Conservation (phyloP, 208 protist genomes). For the Zelonia costaricensis region DNA sequence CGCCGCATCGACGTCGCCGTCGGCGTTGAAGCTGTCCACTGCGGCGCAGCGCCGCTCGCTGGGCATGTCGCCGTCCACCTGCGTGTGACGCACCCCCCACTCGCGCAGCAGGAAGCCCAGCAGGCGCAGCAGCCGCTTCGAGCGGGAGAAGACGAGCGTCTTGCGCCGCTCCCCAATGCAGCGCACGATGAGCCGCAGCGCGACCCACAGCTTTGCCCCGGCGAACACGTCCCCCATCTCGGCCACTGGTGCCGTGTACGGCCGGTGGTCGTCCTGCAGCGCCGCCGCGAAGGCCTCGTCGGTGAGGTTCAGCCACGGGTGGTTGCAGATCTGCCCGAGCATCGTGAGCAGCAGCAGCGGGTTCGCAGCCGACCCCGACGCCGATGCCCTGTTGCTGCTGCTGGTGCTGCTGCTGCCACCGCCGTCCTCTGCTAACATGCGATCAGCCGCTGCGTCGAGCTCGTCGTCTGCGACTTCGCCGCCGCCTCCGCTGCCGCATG, state of each 20-base stretch:
- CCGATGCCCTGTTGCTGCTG: not conserved
- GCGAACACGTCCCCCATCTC: slow-evolving; percentile 64
- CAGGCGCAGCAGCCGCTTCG: slow-evolving; percentile 67
- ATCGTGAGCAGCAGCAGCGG: slow-evolving; percentile 72
- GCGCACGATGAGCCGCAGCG: slow-evolving; percentile 47
- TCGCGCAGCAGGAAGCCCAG: slow-evolving; percentile 42
- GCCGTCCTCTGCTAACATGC: too few species aligned
- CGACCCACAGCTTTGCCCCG: slow-evolving; percentile 63
- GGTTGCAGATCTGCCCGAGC: slow-evolving; percentile 70
- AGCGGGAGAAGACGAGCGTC: slow-evolving; percentile 78
- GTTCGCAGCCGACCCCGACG: slow-evolving; percentile 3
- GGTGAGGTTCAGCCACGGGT: slow-evolving; percentile 77
- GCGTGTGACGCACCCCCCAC: slow-evolving; percentile 41
- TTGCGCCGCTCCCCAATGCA: slow-evolving; percentile 52
- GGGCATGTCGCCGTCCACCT: slow-evolving; percentile 70
- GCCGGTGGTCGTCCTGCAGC: slow-evolving; percentile 19
- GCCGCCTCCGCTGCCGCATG: not conserved
- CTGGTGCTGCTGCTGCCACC: not conserved
- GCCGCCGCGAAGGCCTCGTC: slow-evolving; percentile 53
- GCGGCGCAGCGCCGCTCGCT: slow-evolving; percentile 39
- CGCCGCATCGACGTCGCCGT: slow-evolving; percentile 3
- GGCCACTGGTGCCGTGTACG: slow-evolving; percentile 27
- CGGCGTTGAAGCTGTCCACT: slow-evolving; percentile 90
- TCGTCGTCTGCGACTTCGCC: too few species aligned
- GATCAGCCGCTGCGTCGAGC: not conserved